Evolutionary conservation across 306 rosid species (phyloP), one percentile per base, ranked within the genome.

Genomic region (Dryas drummondii): DNA sequence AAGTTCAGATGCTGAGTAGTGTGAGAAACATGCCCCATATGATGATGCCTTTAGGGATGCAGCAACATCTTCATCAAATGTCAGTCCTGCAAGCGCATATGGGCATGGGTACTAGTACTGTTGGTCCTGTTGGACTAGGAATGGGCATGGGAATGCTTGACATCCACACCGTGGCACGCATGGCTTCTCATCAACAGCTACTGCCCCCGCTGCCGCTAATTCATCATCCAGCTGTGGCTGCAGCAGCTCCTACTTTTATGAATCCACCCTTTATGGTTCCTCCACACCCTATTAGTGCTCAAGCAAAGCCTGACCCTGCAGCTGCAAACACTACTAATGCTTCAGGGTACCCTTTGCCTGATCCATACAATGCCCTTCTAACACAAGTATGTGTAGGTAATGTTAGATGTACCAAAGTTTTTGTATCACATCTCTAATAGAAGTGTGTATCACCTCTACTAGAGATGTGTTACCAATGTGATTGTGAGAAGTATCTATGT

Each of bases 11-110:
- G 78, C 80, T 88, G 88, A 80, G 52, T n/a, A 75, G 13, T 40
- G 5, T 80, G 76, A 78, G 84, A 73, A 80, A 66, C 60, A 70
- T 63, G 50, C 15, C 68, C 9, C 6, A 49, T 7, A 80, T 82
- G 90, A 60, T 84, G 84, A 65, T 88, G 79, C 80, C 88, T 52
- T 50, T 80, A 37, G 85, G 76, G 10, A 81, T 88, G 86, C 89
- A 84, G 51, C 74, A 69, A 2, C 74, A 72, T 44, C 64, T 70
- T 70, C 66, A 81, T 70, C 93, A 88, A 15, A 88, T 88, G 93
- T 57, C 90, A 57, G 66, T 88, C 81, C 58, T 88, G 37, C 37
- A 32, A 17, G 88, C 85, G 0, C 75, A 79, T 15, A 78, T 64
- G 86, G 80, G 83, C 51, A 50, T 81, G 75, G 78, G 52, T 1